Conservation (phyloP, 768 basidiomycete species). For the Lactarius evosmus region DNA sequence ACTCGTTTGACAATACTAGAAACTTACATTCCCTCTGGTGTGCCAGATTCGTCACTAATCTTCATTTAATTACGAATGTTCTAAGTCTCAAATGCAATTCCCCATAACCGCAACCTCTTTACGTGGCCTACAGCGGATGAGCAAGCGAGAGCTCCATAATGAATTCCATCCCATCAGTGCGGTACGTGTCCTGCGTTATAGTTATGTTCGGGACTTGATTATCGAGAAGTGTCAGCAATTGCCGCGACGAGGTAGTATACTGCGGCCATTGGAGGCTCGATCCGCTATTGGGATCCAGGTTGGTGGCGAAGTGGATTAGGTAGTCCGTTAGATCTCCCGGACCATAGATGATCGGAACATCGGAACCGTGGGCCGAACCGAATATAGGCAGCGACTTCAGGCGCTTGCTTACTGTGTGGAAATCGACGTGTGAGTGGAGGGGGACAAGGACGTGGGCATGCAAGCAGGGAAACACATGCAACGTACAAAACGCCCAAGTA, state of each 20-base stretch:
- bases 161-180: constrained; percentile 6
- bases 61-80: no score
- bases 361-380: constrained; percentile 29
- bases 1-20: no score
- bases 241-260: constrained; percentile 15
- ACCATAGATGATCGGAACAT: constrained; percentile 19
- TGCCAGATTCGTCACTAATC: no score
- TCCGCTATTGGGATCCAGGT: constrained; percentile 33
- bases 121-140: neutral
- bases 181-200: constrained; percentile 28
- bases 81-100: no score
- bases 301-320: constrained; percentile 30
- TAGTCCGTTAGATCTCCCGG: constrained; percentile 24
- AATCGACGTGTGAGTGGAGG: neutral
- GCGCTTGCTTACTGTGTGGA: no score
- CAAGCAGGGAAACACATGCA: neutral
- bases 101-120: no score
- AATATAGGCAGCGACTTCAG: constrained; percentile 31
- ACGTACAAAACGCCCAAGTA: constrained; percentile 38
- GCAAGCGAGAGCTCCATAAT: constrained; percentile 9
- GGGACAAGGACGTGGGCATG: neutral
- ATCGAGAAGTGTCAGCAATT: constrained; percentile 24
- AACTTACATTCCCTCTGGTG: no score
- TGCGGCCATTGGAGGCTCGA: constrained; percentile 19
- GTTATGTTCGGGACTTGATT: neutral